Conservation (phyloP, 1,139 yeast genomes). For the Suhomyces wounanorum region DNA sequence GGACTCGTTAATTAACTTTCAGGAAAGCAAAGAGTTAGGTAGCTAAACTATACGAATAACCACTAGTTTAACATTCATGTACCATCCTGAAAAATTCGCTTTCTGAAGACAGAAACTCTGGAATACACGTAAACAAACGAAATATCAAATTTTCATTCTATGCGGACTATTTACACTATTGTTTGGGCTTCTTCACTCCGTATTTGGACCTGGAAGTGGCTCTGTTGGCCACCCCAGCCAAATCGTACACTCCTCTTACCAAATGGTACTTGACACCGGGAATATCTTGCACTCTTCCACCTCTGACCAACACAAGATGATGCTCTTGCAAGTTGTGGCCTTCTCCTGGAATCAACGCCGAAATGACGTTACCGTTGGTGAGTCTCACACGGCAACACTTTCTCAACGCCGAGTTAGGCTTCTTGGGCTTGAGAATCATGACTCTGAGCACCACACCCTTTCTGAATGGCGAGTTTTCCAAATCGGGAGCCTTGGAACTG, state of each 20-base stretch:
- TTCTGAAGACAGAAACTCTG: background rate
- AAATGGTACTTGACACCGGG: conserved; percentile 97
- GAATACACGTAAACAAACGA: background rate
- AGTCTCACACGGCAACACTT: conserved; percentile 95
- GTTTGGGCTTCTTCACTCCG: conserved; percentile 87
- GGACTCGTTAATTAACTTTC: too few species aligned
- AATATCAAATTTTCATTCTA: background rate
- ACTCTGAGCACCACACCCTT: conserved; percentile 95
- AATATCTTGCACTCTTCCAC: conserved; percentile 96
- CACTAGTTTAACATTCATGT: too few species aligned
- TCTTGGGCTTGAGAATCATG: conserved; percentile 93
- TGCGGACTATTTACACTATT: conserved; percentile 9
- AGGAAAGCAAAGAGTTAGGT: too few species aligned
- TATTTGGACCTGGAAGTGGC: conserved; percentile 87
- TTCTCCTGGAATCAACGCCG: conserved; percentile 97
- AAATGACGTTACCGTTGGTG: conserved; percentile 83
- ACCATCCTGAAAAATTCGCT: background rate
- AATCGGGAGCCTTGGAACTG: conserved; percentile 71
- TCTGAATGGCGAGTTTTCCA: conserved; percentile 77
- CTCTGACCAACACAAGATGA: conserved; percentile 92
- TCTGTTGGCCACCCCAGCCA: conserved; percentile 94
- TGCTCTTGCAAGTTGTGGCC: conserved; percentile 99
- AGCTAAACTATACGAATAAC: too few species aligned
- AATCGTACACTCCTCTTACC: conserved; percentile 91
- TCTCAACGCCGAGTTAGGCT: conserved; percentile 97